Percentiles rank a stretch among this genome's conserved stretches.
phyloP scores from a whole-genome alignment of 371 early-diverging fungal species.

The Aphelidium insulamus region DNA sequence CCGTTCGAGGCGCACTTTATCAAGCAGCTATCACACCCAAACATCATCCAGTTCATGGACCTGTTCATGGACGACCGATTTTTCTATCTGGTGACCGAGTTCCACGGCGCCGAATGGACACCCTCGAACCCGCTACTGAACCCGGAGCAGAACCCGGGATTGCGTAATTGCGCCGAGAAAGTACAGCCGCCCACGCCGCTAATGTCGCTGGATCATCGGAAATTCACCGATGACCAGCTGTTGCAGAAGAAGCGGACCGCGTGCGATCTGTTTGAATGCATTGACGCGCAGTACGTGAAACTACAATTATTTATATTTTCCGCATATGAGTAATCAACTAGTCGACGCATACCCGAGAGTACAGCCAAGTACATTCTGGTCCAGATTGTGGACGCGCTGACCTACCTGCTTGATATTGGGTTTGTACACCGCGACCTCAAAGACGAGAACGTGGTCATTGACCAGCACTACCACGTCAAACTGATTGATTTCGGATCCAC shows the following conservation, averaged over 20 bases:
- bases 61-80: constrained; percentile 35
- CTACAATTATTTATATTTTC: too few species aligned
- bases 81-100: constrained; percentile 50
- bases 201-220: background rate
- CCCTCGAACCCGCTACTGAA: background rate
- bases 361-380: constrained; percentile 30
- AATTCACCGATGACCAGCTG: background rate
- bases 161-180: background rate
- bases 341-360: constrained; percentile 29
- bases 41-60: constrained; percentile 40
- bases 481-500: constrained; percentile 66
- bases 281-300: constrained; percentile 34
- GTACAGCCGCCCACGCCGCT: too few species aligned
- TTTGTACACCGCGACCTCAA: constrained; percentile 39
- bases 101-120: constrained; percentile 49
- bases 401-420: constrained; percentile 26
- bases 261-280: constrained; percentile 59
- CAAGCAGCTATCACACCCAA: constrained; percentile 35
- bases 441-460: constrained; percentile 58
- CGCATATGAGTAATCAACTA: too few species aligned
- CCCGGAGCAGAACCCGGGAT: background rate
- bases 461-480: constrained; percentile 39
- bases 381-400: constrained; percentile 42
- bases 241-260: constrained; percentile 14
- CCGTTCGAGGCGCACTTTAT: constrained; percentile 54